Evolutionary conservation across 208 protist species (phyloP).

Genomic region (Trypanosoma grayi): DNA sequence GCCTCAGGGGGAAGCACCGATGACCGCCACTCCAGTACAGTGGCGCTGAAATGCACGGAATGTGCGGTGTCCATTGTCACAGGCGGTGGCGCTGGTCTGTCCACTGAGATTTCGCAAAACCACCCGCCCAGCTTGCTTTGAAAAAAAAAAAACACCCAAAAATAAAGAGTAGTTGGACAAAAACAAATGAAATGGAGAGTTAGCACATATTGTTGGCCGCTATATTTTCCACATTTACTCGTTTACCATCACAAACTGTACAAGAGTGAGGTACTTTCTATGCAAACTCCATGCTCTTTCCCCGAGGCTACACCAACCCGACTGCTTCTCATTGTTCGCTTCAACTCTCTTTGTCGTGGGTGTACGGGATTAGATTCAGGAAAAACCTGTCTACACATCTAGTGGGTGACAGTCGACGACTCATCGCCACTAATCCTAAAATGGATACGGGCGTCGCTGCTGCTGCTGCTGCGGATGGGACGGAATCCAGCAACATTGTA

Average conservation of each 20-base stretch:
- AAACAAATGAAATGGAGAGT: constrained; percentile 9
- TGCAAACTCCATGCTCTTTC: no score
- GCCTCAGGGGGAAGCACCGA: neutral
- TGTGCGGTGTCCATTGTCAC: neutral
- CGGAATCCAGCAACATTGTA: neutral
- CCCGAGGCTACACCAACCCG: no score
- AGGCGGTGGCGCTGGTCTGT: no score
- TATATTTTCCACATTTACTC: no score
- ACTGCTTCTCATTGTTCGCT: no score
- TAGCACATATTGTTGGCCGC: no score
- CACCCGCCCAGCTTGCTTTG: neutral
- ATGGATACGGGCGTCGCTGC: constrained; percentile 38
- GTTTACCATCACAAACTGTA: no score
- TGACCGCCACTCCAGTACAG: constrained; percentile 7
- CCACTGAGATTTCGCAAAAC: no score
- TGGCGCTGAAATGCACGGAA: neutral
- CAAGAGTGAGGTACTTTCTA: no score
- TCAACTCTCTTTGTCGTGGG: no score
- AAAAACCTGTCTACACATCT: neutral
- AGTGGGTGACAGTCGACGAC: constrained; percentile 11
- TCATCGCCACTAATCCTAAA: constrained; percentile 74
- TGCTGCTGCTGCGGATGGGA: neutral
- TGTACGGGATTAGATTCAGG: no score
- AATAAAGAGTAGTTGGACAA: constrained; percentile 9
- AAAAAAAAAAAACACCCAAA: constrained; percentile 5